Evolutionary conservation across 2,329 filamentous ascomycete genomes (phyloP).

Genomic region (Hymenotorrendiella dingleyae): DNA sequence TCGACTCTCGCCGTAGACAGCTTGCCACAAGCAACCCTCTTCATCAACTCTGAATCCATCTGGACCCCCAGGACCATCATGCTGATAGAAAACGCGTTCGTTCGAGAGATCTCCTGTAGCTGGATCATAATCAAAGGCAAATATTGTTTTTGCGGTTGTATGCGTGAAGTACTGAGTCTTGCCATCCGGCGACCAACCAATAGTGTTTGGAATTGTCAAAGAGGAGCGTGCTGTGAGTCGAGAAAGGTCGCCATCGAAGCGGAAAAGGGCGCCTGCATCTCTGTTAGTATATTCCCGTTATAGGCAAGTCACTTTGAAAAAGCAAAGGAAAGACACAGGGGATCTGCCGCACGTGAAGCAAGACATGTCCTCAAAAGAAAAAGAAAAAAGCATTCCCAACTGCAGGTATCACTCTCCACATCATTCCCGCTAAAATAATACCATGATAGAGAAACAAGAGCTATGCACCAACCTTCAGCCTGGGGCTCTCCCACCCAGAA

Average conservation of each 20-base stretch:
- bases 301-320: background rate
- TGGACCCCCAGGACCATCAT: conserved; percentile 60
- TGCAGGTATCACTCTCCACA: background rate
- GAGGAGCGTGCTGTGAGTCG: conserved; percentile 54
- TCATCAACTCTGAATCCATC: conserved; percentile 83
- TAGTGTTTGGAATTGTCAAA: conserved; percentile 77
- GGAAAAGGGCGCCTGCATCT: conserved; percentile 61
- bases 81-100: conserved; percentile 62
- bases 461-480: conserved; percentile 29
- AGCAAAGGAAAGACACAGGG: background rate
- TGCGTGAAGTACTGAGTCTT: conserved; percentile 72
- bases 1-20: conserved; percentile 71
- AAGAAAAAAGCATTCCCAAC: background rate
- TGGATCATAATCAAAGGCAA: conserved; percentile 66
- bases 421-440: background rate
- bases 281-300: conserved; percentile 4
- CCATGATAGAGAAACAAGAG: background rate
- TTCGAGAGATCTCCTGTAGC: conserved; percentile 60
- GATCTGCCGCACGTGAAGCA: background rate
- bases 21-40: conserved; percentile 84
- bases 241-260: conserved; percentile 58
- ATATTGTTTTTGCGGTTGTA: conserved; percentile 64
- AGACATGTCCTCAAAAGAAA: background rate
- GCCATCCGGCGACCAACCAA: conserved; percentile 70
- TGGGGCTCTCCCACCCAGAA: conserved; percentile 39